Evolutionary conservation across 2,329 filamentous ascomycete genomes (phyloP), one percentile per base, ranked within the genome.

Genomic region (Pyrenochaeta sp.): DNA sequence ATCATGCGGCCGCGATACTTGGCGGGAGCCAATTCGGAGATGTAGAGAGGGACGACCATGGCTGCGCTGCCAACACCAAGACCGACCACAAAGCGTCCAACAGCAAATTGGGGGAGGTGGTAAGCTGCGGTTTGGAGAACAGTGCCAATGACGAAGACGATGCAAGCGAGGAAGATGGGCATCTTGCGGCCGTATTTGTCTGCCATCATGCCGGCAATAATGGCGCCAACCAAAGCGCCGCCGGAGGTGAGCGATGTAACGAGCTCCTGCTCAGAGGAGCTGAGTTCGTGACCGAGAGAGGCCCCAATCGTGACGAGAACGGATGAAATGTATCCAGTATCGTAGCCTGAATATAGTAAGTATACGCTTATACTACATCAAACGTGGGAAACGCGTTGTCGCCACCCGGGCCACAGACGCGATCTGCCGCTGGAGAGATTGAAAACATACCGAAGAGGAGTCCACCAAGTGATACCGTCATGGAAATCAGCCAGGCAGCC

Each of bases 241-340:
- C 69, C 74, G 17, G 72, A 74, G 33, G 71, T 74, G 31, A 77
- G 63, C 11, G 72, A 72, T n/a, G 75, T 77, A 37, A 77, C 72
- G 6, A 74, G 64, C 52, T 77, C 75, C 49, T 77, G 71, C 57
- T 77, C 74, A 2, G 61, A 67, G 9, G 71, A 68, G 7, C 53
- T 68, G 36, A 73, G 61, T 29, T 59, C 56, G 23, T 66, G 66
- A 27, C 71, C 69, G 14, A 77, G 68, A 11, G 67, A 70, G 2
- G 46, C 70, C 14, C 73, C 73, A 23, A 77, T 68, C 0, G 69
- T 74, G 10, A 77, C 75, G 11, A 77, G 63, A 2, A 77, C 72
- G 2, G 72, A 71, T 11, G 68, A 73, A 43, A 77, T 75, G 56
- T 75, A 73, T 30, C 74, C 74, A 51, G 74, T 76, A 44, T 77